phyloP scores from a whole-genome alignment of 1,284 basidiomycete genomes.

The Ustilago vetiveriae region DNA sequence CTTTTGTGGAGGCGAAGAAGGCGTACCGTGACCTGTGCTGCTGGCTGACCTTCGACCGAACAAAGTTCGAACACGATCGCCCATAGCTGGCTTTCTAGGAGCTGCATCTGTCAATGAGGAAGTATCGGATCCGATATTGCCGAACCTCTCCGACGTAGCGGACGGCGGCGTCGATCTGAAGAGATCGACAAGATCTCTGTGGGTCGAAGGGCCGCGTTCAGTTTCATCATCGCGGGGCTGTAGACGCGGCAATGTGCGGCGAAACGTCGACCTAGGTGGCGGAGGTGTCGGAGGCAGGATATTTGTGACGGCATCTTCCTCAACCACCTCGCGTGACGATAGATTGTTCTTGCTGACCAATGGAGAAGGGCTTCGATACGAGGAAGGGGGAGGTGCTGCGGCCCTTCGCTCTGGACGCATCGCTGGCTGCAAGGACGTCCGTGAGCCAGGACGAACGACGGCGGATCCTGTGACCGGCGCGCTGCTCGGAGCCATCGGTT shows the following conservation, averaged over 20 bases:
- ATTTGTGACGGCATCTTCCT: constrained; percentile 9
- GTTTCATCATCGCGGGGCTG: constrained; percentile 38
- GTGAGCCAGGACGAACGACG: constrained; percentile 28
- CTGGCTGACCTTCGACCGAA: constrained; percentile 46
- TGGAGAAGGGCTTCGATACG: constrained; percentile 43
- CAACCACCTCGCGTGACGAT: constrained; percentile 13
- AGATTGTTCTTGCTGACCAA: constrained; percentile 16
- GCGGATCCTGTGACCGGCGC: constrained; percentile 10
- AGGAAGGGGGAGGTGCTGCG: constrained; percentile 40
- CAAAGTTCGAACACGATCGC: constrained; percentile 43
- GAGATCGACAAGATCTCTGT: constrained; percentile 50
- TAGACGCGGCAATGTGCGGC: constrained; percentile 23
- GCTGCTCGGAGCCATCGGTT: constrained; percentile 11
- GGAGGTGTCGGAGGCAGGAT: neutral
- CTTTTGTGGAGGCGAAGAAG: constrained; percentile 20
- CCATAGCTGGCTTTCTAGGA: constrained; percentile 32
- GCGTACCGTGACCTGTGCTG: constrained; percentile 27
- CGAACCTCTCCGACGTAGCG: constrained; percentile 23
- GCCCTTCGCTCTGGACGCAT: constrained; percentile 31
- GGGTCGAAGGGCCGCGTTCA: constrained; percentile 12
- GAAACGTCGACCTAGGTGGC: constrained; percentile 1
- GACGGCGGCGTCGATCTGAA: constrained; percentile 52
- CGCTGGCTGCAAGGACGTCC: constrained; percentile 25
- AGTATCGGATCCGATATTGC: constrained; percentile 15
- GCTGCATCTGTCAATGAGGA: constrained; percentile 13